Base-by-base conservation (phyloP, 164 flowering plant species). In the Hamamelis virginiana region DNA sequence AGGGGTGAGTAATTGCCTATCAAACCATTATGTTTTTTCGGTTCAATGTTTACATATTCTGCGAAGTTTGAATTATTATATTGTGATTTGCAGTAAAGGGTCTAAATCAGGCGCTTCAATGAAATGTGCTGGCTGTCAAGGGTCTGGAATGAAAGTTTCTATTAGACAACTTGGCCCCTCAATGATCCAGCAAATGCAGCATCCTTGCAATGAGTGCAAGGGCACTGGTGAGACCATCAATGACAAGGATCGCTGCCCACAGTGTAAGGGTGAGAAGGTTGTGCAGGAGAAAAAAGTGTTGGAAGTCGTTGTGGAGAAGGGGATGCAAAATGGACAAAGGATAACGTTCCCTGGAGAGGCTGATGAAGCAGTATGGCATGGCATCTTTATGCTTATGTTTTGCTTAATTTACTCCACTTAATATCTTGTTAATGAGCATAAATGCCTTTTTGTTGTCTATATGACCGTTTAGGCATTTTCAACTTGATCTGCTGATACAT, bases 291-390 rank as follows among this genome's bases (percentile, higher is more conserved):
- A 83, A 76, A 83, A 81, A 69, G 85, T 81, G 15, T 45, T 81
- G 66, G 87, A 83, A 72, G 87, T 83, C 33, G 14, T 45, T 57
- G 85, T 83, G 43, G 87, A 83, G 72, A 84, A 84, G 77, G 88
- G 86, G 1, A 85, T 85, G 89, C 85, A 78, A 64, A 78, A 85
- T 74, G 86, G 81, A 19, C 89, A 83, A 77, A 85, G 25, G 66
- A 82, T 86, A 19, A 82, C 84, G 43, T 86, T 86, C 79, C 86
- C 83, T 25, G 89, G 87, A 16, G 87, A 80, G 72, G 88, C 88
- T 69, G 85, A 85, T 77, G 85, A 85, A 76, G 86, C 88, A 33
- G 85, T 82, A 62, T 25, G 72, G 41, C 41, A 33, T 33, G 41
- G 41, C 41, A 33, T 33, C 41, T 52, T 23, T 41, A 25, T 26